Conservation (phyloP, 2,329 filamentous ascomycete genomes). For the Ploettnerulaceae sp. region DNA sequence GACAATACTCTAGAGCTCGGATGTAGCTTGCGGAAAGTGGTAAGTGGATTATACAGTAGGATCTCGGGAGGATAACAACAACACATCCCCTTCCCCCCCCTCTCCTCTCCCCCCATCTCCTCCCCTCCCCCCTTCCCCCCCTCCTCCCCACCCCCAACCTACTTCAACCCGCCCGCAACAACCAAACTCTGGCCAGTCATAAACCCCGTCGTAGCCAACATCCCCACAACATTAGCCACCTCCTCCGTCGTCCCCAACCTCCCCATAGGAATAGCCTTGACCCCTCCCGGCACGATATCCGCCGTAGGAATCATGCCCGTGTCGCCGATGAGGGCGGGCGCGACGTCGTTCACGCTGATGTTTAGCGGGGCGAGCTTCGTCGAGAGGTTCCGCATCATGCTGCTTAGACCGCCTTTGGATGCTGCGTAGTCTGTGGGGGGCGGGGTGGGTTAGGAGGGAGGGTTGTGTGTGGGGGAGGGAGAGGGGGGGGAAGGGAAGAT, state of each 20-base stretch:
- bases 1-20: no score
- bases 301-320: conserved; percentile 41
- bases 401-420: conserved; percentile 42
- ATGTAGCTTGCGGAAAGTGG: no score
- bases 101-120: background rate
- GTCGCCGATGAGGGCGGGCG: conserved; percentile 42
- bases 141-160: background rate
- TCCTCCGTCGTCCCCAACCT: conserved; percentile 42
- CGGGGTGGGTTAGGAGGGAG: background rate
- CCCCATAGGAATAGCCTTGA: conserved; percentile 39
- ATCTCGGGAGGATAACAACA: no score
- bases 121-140: background rate
- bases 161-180: conserved; percentile 38
- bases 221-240: conserved; percentile 43
- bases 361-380: conserved; percentile 39
- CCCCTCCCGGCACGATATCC: conserved; percentile 24
- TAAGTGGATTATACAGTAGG: no score
- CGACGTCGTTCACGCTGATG: conserved; percentile 44
- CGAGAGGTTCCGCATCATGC: conserved; percentile 43
- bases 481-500: background rate
- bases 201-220: conserved; percentile 43
- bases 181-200: conserved; percentile 43
- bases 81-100: no score
- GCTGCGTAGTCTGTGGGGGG: conserved; percentile 25
- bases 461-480: no score